These are phyloP conservation scores for Vachellia collinsii DNA, from an alignment of 306 rosid genomes.

Conservation along the genomic window DNA sequence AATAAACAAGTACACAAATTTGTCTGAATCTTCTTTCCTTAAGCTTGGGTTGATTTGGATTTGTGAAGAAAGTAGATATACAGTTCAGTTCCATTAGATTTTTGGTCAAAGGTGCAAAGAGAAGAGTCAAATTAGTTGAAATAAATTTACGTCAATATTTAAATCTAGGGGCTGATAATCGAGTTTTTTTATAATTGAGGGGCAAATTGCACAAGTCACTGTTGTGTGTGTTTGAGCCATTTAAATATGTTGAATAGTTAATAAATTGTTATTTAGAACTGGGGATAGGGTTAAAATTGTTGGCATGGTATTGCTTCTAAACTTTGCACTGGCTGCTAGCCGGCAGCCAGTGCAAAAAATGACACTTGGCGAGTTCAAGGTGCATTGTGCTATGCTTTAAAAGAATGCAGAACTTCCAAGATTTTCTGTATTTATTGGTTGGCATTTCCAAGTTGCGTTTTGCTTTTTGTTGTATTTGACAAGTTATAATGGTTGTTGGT, in stretches of 20 bases:
- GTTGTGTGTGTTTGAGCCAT: background rate
- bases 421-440: background rate
- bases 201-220: background rate
- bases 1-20: background rate
- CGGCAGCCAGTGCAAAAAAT: constrained; percentile 17
- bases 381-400: constrained; percentile 6
- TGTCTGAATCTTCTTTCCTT: background rate
- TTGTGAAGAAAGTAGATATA: background rate
- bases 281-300: constrained; percentile 21
- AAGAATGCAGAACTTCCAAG: constrained; percentile 1
- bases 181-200: background rate
- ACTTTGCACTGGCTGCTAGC: constrained; percentile 26
- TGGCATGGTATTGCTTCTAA: constrained; percentile 15
- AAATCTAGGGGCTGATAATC: background rate
- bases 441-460: background rate
- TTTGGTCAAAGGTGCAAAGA: background rate
- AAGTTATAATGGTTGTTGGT: constrained; percentile 10
- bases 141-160: background rate
- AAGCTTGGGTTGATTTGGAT: background rate
- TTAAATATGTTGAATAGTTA: background rate
- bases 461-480: constrained; percentile 13
- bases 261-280: background rate
- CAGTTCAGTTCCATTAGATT: background rate
- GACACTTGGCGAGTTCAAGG: constrained; percentile 20
- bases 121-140: background rate